These are phyloP conservation scores for Lepiota subincarnata DNA, from an alignment of 768 basidiomycete species.

Conservation along the genomic window DNA sequence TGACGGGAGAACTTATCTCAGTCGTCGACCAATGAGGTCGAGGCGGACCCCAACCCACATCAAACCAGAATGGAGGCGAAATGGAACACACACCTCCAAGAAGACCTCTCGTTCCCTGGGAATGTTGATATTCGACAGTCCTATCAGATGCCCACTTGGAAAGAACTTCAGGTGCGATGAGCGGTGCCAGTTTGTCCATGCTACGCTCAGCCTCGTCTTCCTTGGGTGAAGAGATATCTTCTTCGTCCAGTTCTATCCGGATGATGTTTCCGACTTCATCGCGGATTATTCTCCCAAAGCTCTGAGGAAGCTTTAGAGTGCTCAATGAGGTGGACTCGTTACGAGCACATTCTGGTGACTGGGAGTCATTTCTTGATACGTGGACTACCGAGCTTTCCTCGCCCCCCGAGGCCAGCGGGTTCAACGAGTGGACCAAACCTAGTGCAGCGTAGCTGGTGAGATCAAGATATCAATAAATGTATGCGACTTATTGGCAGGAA, in stretches of 20 bases:
- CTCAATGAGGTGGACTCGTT: slow-evolving; percentile 11
- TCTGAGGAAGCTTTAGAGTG: slow-evolving; percentile 43
- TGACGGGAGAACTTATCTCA: too few relatives aligned
- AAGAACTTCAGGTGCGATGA: slow-evolving; percentile 27
- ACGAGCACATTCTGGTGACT: neutral
- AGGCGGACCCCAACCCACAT: neutral
- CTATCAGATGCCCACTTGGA: slow-evolving; percentile 38
- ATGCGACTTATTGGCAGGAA: too few relatives aligned
- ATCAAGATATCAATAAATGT: neutral
- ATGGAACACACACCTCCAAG: slow-evolving; percentile 27
- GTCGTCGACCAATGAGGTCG: neutral
- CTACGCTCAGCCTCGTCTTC: slow-evolving; percentile 23
- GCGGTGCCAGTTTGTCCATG: slow-evolving; percentile 39
- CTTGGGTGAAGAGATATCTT: slow-evolving; percentile 29
- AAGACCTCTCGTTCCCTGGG: slow-evolving; percentile 13
- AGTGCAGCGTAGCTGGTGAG: slow-evolving; percentile 64
- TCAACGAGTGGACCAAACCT: slow-evolving; percentile 66
- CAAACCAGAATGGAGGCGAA: slow-evolving; percentile 7
- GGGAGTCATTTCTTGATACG: slow-evolving; percentile 10
- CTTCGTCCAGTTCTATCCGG: slow-evolving; percentile 60
- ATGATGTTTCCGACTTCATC: slow-evolving; percentile 76
- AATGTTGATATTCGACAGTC: slow-evolving; percentile 22
- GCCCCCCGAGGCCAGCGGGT: slow-evolving; percentile 67
- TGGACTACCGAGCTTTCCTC: slow-evolving; percentile 39
- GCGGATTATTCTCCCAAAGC: slow-evolving; percentile 78